Evolutionary conservation across 1,284 basidiomycete species (phyloP).

Genomic region (Tylopilus orsonianus): DNA sequence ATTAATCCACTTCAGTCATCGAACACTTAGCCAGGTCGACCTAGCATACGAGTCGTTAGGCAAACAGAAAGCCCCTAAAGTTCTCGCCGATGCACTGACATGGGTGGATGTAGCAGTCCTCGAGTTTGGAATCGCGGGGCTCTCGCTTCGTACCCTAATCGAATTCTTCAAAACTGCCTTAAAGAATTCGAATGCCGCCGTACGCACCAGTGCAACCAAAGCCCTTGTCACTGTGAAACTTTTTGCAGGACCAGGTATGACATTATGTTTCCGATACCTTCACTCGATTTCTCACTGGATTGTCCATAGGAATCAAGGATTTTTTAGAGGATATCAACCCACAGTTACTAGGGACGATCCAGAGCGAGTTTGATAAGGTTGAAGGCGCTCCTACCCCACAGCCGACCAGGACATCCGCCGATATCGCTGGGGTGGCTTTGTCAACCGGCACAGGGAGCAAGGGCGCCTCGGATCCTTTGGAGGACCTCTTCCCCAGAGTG

Average conservation of each 20-base stretch:
- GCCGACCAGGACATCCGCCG: conserved; percentile 75
- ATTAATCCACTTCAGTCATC: conserved; percentile 5
- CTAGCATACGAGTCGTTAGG: conserved; percentile 87
- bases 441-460: conserved; percentile 42
- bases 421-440: conserved; percentile 57
- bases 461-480: conserved; percentile 67
- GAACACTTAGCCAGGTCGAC: conserved; percentile 18
- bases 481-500: conserved; percentile 93
- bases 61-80: conserved; percentile 97
- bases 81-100: conserved; percentile 85
- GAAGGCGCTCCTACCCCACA: conserved; percentile 78
- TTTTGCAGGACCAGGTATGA: conserved; percentile 85
- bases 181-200: conserved; percentile 92
- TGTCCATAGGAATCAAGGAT: conserved; percentile 76
- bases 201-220: conserved; percentile 95
- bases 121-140: conserved; percentile 92
- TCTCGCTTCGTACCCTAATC: conserved; percentile 84
- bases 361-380: conserved; percentile 93
- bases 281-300: conserved; percentile 1
- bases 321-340: conserved; percentile 95
- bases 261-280: conserved; percentile 11
- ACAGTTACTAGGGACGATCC: conserved; percentile 90
- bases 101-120: conserved; percentile 89
- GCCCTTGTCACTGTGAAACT: conserved; percentile 89
- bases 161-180: conserved; percentile 88